Evolutionary conservation across 2,329 filamentous ascomycete genomes (phyloP).

Genomic region (Myrmaecium sp.): DNA sequence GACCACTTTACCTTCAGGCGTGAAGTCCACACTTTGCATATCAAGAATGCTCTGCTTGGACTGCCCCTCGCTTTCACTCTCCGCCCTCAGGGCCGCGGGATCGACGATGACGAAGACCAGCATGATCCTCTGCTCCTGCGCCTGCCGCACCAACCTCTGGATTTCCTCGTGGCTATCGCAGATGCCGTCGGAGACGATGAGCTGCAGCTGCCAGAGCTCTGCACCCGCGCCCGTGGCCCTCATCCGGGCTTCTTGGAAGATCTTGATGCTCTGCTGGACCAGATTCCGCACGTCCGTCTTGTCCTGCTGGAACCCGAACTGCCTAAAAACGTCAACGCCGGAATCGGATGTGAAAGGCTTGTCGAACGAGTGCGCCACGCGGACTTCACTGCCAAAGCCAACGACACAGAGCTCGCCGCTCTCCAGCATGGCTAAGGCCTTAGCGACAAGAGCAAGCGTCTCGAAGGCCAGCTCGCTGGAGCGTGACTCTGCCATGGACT

Average conservation of each 20-base stretch:
- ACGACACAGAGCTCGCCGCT: conserved; percentile 84
- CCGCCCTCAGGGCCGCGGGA: conserved; percentile 19
- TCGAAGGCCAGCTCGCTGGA: conserved; percentile 75
- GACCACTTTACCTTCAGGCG: conserved; percentile 51
- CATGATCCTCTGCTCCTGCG: conserved; percentile 90
- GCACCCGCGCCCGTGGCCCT: conserved; percentile 32
- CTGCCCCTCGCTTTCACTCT: conserved; percentile 20
- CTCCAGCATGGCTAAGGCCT: conserved; percentile 80
- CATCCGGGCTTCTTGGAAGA: conserved; percentile 62
- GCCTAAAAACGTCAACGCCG: conserved; percentile 67
- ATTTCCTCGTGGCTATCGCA: conserved; percentile 82
- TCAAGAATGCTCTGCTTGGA: conserved; percentile 61
- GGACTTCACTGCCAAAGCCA: conserved; percentile 71
- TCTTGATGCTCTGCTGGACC: conserved; percentile 57
- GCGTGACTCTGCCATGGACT: conserved; percentile 73
- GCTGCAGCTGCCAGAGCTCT: conserved; percentile 76
- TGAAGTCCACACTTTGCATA: conserved; percentile 72
- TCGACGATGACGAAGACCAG: conserved; percentile 97
- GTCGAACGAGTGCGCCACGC: conserved; percentile 72
- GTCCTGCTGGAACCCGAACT: conserved; percentile 71
- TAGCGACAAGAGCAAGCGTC: conserved; percentile 79
- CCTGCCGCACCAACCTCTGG: conserved; percentile 64
- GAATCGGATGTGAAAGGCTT: conserved; percentile 66
- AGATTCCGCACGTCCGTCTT: conserved; percentile 73
- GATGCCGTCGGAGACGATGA: conserved; percentile 86